Evolutionary conservation across 805 yeast genomes (phyloP), one percentile per base, ranked within the genome.

Genomic region (Citeromyces matritensis): DNA sequence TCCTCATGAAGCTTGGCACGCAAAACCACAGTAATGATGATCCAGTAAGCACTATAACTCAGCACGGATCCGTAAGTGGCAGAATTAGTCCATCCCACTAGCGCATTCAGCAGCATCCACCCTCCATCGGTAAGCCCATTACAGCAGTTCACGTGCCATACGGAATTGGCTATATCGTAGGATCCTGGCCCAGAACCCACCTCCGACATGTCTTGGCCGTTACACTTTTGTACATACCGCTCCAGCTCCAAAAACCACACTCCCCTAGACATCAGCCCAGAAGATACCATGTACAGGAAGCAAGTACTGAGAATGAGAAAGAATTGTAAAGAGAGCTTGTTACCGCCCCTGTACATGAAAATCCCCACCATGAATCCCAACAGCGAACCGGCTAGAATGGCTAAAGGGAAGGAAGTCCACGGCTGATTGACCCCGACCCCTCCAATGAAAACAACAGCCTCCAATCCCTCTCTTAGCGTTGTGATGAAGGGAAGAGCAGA

Each of bases 91-190:
- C 96, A 85, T 2, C 96, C 96, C 31, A 85, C 64, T 4, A 85
- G 60, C 1, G 94, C 95, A 24, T 86, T 83, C 43, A 81, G 63
- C 24, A 85, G 59, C 94, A 84, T 83, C 94, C 94, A 85, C 23
- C 76, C 72, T 4, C 94, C 94, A 45, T 85, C 95, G n/a, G 69
- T 79, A 41, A 81, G 78, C 15, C 94, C 93, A 49, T 84, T 84
- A 56, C 96, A 85, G 51, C 95, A 84, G 53, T 85, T 83, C 15
- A 85, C 94, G 49, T 85, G 96, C 96, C 96, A 85, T 2, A 85
- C 74, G 5, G 91, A 73, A 30, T 63, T 68, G 13, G 67, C 41
- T 14, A 85, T 75, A 44, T 85, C 94, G 46, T 85, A 85, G 0
- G 93, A 79, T 0, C 96, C 96, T 0, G 95, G 95, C 0, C 96